A percentile compares a stretch with the other conserved stretches of the same genome.
These are phyloP conservation scores for Ramaria sp. DNA, from an alignment of 768 basidiomycete genomes.

Conservation along the genomic window DNA sequence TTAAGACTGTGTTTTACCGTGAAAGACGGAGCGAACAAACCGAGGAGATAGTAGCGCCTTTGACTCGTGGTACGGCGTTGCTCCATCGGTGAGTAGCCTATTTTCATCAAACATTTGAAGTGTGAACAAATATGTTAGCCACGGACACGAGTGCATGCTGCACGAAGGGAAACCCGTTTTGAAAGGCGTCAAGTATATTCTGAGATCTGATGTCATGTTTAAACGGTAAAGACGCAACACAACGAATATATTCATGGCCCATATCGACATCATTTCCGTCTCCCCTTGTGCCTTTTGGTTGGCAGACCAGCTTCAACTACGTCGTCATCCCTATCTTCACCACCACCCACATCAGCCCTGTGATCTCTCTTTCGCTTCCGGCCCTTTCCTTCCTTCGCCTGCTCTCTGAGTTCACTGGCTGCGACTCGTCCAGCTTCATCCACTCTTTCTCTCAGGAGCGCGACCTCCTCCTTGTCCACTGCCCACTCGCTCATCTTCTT, in stretches of 20 bases:
- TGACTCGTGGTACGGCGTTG: conserved; percentile 53
- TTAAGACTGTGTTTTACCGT: conserved; percentile 61
- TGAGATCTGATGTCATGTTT: conserved; percentile 69
- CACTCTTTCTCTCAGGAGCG: conserved; percentile 78
- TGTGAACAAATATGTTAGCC: conserved; percentile 27
- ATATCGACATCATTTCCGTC: conserved; percentile 3
- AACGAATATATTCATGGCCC: neutral
- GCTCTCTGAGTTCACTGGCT: conserved; percentile 73
- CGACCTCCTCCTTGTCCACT: conserved; percentile 81
- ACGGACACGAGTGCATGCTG: conserved; percentile 61
- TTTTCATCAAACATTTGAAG: neutral
- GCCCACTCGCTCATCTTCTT: conserved; percentile 90
- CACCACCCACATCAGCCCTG: conserved; percentile 30
- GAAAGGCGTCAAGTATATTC: conserved; percentile 57
- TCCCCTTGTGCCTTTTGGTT: conserved; percentile 34
- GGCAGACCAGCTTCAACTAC: conserved; percentile 86
- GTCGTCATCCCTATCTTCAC: conserved; percentile 84
- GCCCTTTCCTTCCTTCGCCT: conserved; percentile 41
- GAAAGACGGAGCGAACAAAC: conserved; percentile 38
- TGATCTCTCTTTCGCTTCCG: conserved; percentile 37
- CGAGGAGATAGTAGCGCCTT: conserved; percentile 39
- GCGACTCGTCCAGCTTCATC: conserved; percentile 72
- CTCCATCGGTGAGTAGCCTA: conserved; percentile 43
- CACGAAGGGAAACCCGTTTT: conserved; percentile 61
- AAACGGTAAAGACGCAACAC: conserved; percentile 10